Evolutionary conservation across 2,329 filamentous ascomycete genomes (phyloP).

Genomic region (Clathrospora elynae): DNA sequence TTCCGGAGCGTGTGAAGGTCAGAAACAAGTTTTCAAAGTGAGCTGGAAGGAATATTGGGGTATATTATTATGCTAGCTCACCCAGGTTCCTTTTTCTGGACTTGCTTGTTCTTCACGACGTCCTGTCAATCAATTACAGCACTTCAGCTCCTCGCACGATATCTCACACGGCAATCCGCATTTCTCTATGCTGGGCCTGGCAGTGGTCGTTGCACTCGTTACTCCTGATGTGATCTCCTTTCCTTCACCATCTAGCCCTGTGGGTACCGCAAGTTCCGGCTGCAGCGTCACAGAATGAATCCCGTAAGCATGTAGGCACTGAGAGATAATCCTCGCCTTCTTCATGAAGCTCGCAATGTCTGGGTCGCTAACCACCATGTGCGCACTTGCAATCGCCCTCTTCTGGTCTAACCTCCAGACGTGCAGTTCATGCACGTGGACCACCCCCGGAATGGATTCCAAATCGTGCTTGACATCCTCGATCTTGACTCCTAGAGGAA

Average conservation of each 20-base stretch:
- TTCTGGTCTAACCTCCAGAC: constrained; percentile 75
- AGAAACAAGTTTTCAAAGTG: not conserved
- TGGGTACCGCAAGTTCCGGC: constrained; percentile 58
- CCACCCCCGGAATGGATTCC: constrained; percentile 68
- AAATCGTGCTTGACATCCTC: constrained; percentile 71
- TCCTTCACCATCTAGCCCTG: not conserved
- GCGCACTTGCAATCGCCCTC: constrained; percentile 71
- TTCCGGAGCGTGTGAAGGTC: not conserved
- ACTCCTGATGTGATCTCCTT: constrained; percentile 7
- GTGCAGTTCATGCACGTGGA: constrained; percentile 72
- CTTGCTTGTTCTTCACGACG: too few relatives aligned
- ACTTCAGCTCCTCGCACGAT: constrained; percentile 59
- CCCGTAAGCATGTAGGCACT: constrained; percentile 75
- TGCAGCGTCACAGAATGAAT: constrained; percentile 74
- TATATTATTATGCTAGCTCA: too few relatives aligned
- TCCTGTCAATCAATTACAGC: constrained; percentile 38
- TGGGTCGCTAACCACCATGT: constrained; percentile 66
- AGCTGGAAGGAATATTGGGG: too few relatives aligned
- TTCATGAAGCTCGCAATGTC: constrained; percentile 64
- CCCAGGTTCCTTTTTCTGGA: too few relatives aligned
- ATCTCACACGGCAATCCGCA: constrained; percentile 61
- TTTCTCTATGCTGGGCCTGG: constrained; percentile 39
- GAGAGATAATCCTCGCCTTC: constrained; percentile 65
- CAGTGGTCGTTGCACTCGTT: constrained; percentile 23
- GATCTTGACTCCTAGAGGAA: constrained; percentile 63